Conservation (phyloP, 768 basidiomycete genomes). For the Rhodosporidiobolus odoratus region DNA sequence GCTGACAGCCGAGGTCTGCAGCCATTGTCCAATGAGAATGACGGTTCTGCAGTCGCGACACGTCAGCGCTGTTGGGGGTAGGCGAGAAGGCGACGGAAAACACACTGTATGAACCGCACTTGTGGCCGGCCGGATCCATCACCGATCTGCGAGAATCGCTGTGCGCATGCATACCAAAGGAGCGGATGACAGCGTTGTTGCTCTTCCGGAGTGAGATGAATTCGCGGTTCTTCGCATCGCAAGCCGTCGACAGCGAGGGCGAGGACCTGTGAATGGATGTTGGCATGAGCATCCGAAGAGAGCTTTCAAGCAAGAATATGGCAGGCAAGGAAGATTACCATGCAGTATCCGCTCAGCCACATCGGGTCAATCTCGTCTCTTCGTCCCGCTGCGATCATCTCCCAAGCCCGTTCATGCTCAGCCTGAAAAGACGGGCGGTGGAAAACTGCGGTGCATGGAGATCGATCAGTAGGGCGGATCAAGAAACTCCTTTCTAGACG, state of each 20-base stretch:
- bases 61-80: no score
- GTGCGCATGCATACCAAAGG: slow-evolving; percentile 13
- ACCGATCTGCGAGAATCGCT: slow-evolving; percentile 22
- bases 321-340: slow-evolving; percentile 9
- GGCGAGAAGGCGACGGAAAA: not conserved
- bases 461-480: not conserved
- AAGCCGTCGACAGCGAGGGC: slow-evolving; percentile 32
- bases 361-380: slow-evolving; percentile 33
- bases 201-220: slow-evolving; percentile 5
- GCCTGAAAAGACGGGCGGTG: slow-evolving; percentile 11
- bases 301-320: no score
- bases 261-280: slow-evolving; percentile 11
- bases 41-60: not conserved
- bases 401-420: slow-evolving; percentile 29
- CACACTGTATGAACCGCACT: slow-evolving; percentile 25
- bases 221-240: not conserved
- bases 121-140: slow-evolving; percentile 8
- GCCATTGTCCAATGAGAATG: slow-evolving; percentile 20
- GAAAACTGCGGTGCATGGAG: not conserved
- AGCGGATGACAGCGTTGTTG: slow-evolving; percentile 1
- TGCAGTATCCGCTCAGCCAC: slow-evolving; percentile 29
- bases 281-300: no score
- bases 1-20: slow-evolving; percentile 1
- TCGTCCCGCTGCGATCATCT: slow-evolving; percentile 25
- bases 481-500: no score